Percentiles rank a stretch among this genome's conserved stretches.
Evolutionary conservation across 2,329 filamentous ascomycete species (phyloP).

Genomic region (Colletotrichum trifolii): DNA sequence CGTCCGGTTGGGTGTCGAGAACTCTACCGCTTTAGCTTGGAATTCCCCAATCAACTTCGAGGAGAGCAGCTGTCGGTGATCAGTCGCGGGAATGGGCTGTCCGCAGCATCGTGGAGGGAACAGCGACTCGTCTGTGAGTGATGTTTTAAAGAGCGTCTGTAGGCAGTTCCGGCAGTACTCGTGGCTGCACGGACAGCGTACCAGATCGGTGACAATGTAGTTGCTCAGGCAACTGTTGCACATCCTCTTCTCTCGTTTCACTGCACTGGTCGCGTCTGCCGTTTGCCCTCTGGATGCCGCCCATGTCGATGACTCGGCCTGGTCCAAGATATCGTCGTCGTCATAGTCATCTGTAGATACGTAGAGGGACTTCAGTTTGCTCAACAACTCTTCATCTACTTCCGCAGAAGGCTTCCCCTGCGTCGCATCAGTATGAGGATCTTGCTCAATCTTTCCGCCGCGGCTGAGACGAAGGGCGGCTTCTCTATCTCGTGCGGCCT

Average conservation of each 20-base stretch:
- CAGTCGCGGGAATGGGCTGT: constrained; percentile 50
- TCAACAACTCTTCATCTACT: background rate
- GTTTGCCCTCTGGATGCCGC: constrained; percentile 1
- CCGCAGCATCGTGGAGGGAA: constrained; percentile 68
- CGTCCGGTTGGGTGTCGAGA: constrained; percentile 56
- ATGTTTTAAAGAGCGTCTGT: constrained; percentile 52
- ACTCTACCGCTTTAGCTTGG: constrained; percentile 59
- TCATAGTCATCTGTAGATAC: background rate
- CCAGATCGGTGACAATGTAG: background rate
- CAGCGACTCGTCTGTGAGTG: constrained; percentile 59
- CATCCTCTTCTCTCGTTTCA: background rate
- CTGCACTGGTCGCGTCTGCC: too few species aligned
- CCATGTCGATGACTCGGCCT: constrained; percentile 20
- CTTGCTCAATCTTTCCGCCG: background rate
- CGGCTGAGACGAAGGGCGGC: constrained; percentile 1
- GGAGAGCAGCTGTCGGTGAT: background rate
- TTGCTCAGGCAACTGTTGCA: constrained; percentile 3
- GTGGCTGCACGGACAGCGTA: constrained; percentile 52
- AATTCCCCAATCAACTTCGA: constrained; percentile 48
- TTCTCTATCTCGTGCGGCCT: constrained; percentile 10
- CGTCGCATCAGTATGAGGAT: background rate
- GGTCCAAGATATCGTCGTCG: background rate
- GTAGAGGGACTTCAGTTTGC: background rate
- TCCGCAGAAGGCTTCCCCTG: background rate
- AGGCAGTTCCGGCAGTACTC: constrained; percentile 65